Evolutionary conservation across 2,329 filamentous ascomycete genomes (phyloP), one percentile per base, ranked within the genome.

Genomic region (Nemania bipapillata): DNA sequence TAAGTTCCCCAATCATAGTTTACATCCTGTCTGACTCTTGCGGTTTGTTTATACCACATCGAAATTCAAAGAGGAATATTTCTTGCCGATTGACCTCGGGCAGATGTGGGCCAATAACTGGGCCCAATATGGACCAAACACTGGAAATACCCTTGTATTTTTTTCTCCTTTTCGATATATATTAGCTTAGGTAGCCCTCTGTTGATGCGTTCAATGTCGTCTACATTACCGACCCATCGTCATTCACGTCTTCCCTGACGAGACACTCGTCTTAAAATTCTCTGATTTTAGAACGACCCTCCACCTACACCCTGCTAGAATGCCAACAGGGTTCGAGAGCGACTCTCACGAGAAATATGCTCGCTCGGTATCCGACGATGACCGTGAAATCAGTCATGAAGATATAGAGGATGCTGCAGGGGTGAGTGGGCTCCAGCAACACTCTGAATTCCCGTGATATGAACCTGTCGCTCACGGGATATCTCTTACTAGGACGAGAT

Each of bases 321-420:
- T 70, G 68, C 4, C 37, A 12, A 17, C 60, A 0, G 58, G 12
- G 17, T 30, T 32, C 30, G 57, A 68, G 17, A 52, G 35, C 15
- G 35, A 61, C 6, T 55, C 56, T 15, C 45, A 49, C 1, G 68
- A 70, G 52, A 68, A 70, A 56, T 20, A 15, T n/a, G 61, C 22
- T 47, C 58, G 49, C 32, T 69, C 65, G 32, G 35, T 56, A 35
- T 68, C 66, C 11, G 65, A 70, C 49, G 61, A 71, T 15, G 66
- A 69, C 0, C 58, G 42, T 26, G 59, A 30, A 47, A 52, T 61
- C 24, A 24, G 54, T 20, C 59, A 61, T 47, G 49, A 70, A 7
- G 66, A 66, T n/a, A 45, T 55, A n/a, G 66, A 71, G 58, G 20
- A 66, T 40, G 24, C 49, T 42, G 47, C 58, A 3, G 59, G 35